These are phyloP conservation scores for Mycena olivaceomarginata DNA, from an alignment of 768 basidiomycete genomes.

Conservation along the genomic window DNA sequence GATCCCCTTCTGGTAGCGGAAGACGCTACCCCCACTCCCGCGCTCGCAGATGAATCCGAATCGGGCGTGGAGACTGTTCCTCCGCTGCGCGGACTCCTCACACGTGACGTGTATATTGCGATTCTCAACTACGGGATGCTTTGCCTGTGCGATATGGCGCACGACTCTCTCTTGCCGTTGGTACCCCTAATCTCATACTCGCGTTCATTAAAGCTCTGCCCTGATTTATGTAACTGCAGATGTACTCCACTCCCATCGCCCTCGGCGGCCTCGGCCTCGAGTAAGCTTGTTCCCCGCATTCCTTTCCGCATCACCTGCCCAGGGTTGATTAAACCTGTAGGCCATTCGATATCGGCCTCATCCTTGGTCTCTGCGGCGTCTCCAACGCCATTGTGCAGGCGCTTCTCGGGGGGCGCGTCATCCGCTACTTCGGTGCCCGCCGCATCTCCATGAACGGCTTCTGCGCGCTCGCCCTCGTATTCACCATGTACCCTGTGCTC, in stretches of 20 bases:
- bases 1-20: not conserved
- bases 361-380: slow-evolving; percentile 68
- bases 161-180: not conserved
- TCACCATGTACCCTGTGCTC: slow-evolving; percentile 58
- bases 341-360: slow-evolving; percentile 62
- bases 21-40: not conserved
- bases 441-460: slow-evolving; percentile 65
- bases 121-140: not conserved
- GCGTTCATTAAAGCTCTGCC: not conserved
- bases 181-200: not conserved
- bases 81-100: not conserved
- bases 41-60: too few species aligned
- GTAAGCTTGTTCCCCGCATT: not conserved
- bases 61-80: not conserved
- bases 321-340: not conserved
- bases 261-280: not conserved
- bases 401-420: slow-evolving; percentile 68
- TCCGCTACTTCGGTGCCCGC: slow-evolving; percentile 73
- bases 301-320: too few species aligned
- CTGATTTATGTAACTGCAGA: too few species aligned
- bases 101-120: not conserved
- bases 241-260: too few species aligned
- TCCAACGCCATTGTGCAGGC: slow-evolving; percentile 74
- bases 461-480: slow-evolving; percentile 47
- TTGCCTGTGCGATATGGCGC: not conserved